Percentiles rank a stretch among this genome's conserved stretches.
Conservation (phyloP, 345 rosid genomes). For the Salix viminalis region DNA sequence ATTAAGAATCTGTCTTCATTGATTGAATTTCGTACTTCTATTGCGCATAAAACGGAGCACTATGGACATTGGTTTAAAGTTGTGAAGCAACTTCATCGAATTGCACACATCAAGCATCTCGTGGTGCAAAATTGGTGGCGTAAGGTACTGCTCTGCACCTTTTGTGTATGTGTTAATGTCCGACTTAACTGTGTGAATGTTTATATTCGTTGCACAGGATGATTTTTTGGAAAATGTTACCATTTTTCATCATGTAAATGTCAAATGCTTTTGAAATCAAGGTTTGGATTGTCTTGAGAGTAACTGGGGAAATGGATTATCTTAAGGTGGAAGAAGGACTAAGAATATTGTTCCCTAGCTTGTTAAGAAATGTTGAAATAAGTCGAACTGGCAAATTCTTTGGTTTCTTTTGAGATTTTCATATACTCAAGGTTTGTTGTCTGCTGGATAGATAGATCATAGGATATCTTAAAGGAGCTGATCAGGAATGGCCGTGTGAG, state of each 20-base stretch:
- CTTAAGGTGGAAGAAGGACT: background rate
- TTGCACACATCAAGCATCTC: constrained; percentile 5
- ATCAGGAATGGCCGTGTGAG: background rate
- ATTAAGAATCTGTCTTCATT: constrained; percentile 1
- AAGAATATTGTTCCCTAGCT: background rate
- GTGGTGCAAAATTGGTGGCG: constrained; percentile 10
- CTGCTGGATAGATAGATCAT: background rate
- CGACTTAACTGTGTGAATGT: no score
- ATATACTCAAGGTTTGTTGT: background rate
- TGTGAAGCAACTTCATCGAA: background rate
- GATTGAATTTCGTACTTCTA: background rate
- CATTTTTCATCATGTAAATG: background rate
- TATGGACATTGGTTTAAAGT: background rate
- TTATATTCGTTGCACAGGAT: background rate
- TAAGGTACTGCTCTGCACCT: background rate
- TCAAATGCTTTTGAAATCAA: background rate
- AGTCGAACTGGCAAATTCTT: background rate
- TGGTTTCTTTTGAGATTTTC: background rate
- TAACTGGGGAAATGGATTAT: background rate
- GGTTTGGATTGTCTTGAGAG: background rate
- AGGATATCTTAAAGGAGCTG: background rate
- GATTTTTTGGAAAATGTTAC: background rate
- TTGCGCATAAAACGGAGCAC: background rate
- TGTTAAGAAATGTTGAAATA: background rate
- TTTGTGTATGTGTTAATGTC: background rate